These are phyloP conservation scores for Diaporthe nobilis DNA, from an alignment of 2,329 filamentous ascomycete genomes.

Conservation along the genomic window DNA sequence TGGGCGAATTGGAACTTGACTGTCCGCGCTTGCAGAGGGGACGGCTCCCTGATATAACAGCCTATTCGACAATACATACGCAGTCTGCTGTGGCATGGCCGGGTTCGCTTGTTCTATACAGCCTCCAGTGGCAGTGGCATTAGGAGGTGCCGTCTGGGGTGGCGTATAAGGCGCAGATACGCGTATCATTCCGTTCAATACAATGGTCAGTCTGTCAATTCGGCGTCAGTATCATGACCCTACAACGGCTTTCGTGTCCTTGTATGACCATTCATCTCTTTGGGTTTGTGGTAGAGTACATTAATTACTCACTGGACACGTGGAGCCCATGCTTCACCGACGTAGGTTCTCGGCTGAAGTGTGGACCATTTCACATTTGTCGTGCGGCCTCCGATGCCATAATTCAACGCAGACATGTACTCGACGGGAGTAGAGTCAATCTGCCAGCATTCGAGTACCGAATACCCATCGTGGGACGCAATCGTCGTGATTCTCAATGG, in stretches of 20 bases:
- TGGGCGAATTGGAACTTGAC: too few relatives aligned
- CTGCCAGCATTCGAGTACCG: slow-evolving; percentile 10
- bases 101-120: neutral
- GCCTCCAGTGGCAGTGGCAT: neutral
- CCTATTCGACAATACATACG: neutral
- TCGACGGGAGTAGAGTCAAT: neutral
- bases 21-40: neutral
- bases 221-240: neutral
- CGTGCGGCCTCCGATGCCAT: neutral
- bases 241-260: fast-evolving
- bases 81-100: neutral
- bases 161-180: neutral
- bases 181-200: slow-evolving; percentile 10
- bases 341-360: neutral
- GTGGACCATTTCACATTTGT: slow-evolving; percentile 14
- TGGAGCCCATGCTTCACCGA: slow-evolving; percentile 5
- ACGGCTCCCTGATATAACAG: neutral
- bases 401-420: neutral
- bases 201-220: neutral
- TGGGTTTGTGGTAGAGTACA: too few relatives aligned
- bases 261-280: neutral
- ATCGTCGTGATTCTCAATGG: slow-evolving; percentile 6
- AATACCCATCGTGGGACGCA: neutral
- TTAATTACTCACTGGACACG: slow-evolving; percentile 1
- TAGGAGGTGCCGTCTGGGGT: neutral